Evolutionary conservation across 2,329 filamentous ascomycete genomes (phyloP), one percentile per base, ranked within the genome.

Genomic region (Paecilomyces sp.): DNA sequence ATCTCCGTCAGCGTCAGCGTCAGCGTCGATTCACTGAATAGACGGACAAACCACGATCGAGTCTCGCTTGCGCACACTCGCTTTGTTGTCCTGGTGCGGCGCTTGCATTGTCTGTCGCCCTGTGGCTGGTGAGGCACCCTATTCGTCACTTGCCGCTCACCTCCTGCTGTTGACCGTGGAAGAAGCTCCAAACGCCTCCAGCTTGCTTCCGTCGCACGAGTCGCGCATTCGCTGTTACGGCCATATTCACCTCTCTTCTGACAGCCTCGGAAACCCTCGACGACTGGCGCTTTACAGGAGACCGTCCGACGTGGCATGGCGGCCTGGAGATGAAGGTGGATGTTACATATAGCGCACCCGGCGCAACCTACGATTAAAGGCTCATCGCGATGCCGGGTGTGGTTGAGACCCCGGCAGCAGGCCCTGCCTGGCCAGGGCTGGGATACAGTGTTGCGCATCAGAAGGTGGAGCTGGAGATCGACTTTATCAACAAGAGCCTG

Each of bases 391-490:
- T 76, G 74, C 74, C 74, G 60, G 73, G 74, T 64, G 67, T 75
- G 62, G 69, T 76, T 57, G 74, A 76, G 59, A 68, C 68, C 59
- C 66, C 68, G 54, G 59, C 54, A 47, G 63, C 64, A 54, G 67
- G 66, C 58, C 66, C 70, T 58, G 62, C 62, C 60, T 69, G 68
- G 66, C 65, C 69, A 56, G 68, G 68, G 31, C 66, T 72, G 61
- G 78, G 78, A 41, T 86, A 82, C 68, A 79, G 80, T 55, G 79
- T 97, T 60, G 82, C 91, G 58, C 88, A 92, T 76, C 93, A 97
- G 77, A 90, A 90, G 72, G 88, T 99, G 56, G 88, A 92, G 68
- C 81, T 99, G 61, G 92, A 97, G 68, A 82, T 99, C 71, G 90
- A 96, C 77, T 95, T 99, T 72, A 82, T 84, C 64, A 85, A 84